Evolutionary conservation across 2,329 filamentous ascomycete genomes (phyloP), one percentile per base, ranked within the genome.

Genomic region (Arthrinium phaeospermum): DNA sequence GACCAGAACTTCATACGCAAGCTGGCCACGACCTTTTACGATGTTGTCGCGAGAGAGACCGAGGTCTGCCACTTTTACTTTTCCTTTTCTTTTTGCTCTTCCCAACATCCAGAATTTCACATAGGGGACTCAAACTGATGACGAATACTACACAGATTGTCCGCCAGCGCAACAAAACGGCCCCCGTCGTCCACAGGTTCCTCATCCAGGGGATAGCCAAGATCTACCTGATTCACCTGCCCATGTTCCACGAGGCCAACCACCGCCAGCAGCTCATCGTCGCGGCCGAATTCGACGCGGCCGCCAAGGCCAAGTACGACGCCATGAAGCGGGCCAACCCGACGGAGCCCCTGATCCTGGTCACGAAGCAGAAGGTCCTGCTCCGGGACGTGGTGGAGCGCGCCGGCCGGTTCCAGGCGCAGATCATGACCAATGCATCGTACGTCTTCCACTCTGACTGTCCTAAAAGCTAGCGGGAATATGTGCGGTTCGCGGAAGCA

Each of bases 181-280:
- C 77, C 0, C 74, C 80, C 3, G 79, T 80, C 19, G 78, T 79
- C 51, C 79, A 85, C 49, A 79, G 77, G n/a, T 85, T 85, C 45
- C 77, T 82, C 2, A 77, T 83, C 0, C 83, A 83, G 49, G 83
- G 82, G 0, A 79, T 75, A 1, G 77, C 80, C 3, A 27, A 75
- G 0, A 71, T 82, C 1, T 81, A 80, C n/a, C 77, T 85, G 2
- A 76, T 82, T 0, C 82, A 83, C 37, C 68, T 82, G 46, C 79
- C 82, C 5, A 81, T 81, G 49, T 86, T 86, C 74, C 80, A 84
- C 47, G 76, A 80, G 5, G 82, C 83, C 1, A 84, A 83, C 10
- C 82, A 83, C 8, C 81, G 81, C 0, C 79, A 81, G 30, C 84
- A 86, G 61, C 77, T 84, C 14, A 80, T 85, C 3, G 74, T 85